Percentiles rank a stretch among this genome's conserved stretches.
Conservation (phyloP, 441 rosid species). For the Cnidoscolus chayamansa region DNA sequence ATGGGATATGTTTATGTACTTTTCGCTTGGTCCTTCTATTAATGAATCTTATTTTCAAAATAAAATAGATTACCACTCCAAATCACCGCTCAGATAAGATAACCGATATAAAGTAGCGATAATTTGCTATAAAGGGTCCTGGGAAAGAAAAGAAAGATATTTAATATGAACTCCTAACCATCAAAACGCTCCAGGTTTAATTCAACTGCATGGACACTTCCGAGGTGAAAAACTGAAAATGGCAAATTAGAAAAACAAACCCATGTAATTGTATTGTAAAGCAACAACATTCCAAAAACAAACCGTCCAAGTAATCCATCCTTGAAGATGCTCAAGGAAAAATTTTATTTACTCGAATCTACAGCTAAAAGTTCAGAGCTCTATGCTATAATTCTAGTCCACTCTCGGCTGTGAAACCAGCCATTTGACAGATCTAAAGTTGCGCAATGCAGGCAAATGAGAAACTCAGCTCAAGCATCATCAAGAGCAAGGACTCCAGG, state of each 20-base stretch:
- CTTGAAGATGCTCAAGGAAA: slow-evolving; percentile 9
- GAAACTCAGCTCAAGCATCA: slow-evolving; percentile 43
- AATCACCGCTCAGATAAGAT: no score
- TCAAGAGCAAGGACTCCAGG: slow-evolving; percentile 95
- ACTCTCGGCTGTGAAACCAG: slow-evolving; percentile 33
- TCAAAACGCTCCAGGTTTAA: background rate
- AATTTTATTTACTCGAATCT: slow-evolving; percentile 30
- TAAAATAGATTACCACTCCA: no score
- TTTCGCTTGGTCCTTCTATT: no score
- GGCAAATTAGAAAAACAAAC: background rate
- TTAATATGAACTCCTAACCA: background rate
- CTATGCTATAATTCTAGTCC: slow-evolving; percentile 19
- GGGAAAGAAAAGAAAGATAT: no score
- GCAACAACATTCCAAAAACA: slow-evolving; percentile 9
- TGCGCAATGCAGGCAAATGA: background rate
- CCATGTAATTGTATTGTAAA: slow-evolving; percentile 6
- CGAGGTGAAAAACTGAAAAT: background rate
- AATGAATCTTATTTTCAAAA: no score
- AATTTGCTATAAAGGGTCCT: no score
- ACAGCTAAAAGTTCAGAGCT: slow-evolving; percentile 26
- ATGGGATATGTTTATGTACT: no score
- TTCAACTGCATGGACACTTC: no score
- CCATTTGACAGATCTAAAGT: slow-evolving; percentile 19
- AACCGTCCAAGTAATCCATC: slow-evolving; percentile 11
- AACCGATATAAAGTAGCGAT: no score